Conservation (phyloP, 176 grass and related monocot genomes). For the Melocanna baccifera region DNA sequence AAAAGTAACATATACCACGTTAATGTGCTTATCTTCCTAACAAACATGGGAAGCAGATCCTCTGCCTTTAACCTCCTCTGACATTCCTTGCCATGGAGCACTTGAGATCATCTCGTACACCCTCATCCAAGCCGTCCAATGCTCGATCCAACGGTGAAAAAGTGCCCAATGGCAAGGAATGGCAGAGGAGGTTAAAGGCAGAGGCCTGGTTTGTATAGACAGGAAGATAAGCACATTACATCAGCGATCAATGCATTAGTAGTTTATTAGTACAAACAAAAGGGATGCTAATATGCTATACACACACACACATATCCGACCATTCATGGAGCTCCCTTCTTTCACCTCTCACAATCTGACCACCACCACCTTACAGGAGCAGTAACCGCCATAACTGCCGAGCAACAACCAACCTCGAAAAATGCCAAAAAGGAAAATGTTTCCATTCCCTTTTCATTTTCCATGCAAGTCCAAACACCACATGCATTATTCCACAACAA, state of each 20-base stretch:
- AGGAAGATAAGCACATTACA: not conserved
- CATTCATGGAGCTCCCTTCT: not conserved
- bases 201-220: not conserved
- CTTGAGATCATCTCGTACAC: too few relatives aligned
- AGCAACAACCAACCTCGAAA: not conserved
- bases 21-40: not conserved
- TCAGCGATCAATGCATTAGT: not conserved
- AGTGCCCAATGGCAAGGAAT: too few relatives aligned
- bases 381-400: not conserved
- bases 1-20: not conserved
- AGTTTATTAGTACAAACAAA: not conserved
- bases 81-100: too few relatives aligned
- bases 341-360: not conserved
- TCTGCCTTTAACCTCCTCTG: too few relatives aligned
- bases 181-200: too few relatives aligned
- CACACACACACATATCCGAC: too few relatives aligned
- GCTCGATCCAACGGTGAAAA: too few relatives aligned
- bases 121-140: too few relatives aligned
- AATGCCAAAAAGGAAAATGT: not conserved
- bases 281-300: too few relatives aligned
- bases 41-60: too few relatives aligned
- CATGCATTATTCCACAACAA: conserved; percentile 24
- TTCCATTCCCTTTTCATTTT: not conserved
- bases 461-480: not conserved
- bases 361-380: not conserved